Evolutionary conservation across 2,329 filamentous ascomycete genomes (phyloP), one percentile per base, ranked within the genome.

Genomic region (Penicillium occitanis): DNA sequence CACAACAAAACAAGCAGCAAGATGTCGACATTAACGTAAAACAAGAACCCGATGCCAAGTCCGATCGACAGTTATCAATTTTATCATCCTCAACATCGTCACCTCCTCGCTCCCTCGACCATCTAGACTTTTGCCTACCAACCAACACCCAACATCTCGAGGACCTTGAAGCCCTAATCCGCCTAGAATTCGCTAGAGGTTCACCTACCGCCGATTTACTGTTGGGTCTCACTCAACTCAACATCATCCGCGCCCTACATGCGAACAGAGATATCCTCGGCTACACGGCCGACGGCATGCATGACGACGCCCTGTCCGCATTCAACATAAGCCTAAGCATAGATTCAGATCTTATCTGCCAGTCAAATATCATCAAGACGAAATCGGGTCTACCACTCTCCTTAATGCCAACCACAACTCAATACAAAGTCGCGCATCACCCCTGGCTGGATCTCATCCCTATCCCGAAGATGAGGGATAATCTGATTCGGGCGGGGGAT

Each of bases 401-500:
- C 8, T 59, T 68, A 14, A 44, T 44, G 35, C 66, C 66, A 28
- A 68, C 66, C 2, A 30, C 22, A 7, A 53, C 50, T 28, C 66
- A 68, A 13, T 42, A 60, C 14, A 61, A 64, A 3, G 30, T 63
- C 6, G 59, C 66, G 14, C 66, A 68, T 33, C 66, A 68, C 40
- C 66, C 66, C 8, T 68, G 66, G 66, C 53, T 68, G 17, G 66
- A 68, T 57, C 17, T 66, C 5, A 55, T 68, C 22, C 66, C 66
- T 6, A 51, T 68, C 13, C 63, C 63, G 33, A 44, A 66, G 42
- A 63, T 68, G 63, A 53, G 66, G 14, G 66, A 68, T 28, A 66
- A 59, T 37, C 30, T 67, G n/a, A 68, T 71, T 19, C 57, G 55
- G 14, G 68, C 66, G 10, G 67, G 68, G 5, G 67, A 71, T 13